phyloP scores from a whole-genome alignment of 192 early-diverging fungal species.

The Gonapodya prolifera region DNA sequence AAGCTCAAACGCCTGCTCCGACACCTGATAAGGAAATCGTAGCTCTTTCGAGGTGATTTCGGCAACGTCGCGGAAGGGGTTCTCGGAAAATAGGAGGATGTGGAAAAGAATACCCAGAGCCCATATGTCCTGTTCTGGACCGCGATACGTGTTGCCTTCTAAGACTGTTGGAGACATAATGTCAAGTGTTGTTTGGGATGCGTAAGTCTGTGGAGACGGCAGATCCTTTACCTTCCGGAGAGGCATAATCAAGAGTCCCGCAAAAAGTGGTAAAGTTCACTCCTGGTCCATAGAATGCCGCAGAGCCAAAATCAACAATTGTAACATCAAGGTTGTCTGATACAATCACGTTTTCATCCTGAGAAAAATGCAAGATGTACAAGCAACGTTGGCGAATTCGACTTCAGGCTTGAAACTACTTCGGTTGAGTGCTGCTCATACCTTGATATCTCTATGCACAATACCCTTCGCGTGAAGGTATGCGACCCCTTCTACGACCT shows the following conservation, averaged over 20 bases:
- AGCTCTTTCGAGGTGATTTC: background rate
- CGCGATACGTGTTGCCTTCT: background rate
- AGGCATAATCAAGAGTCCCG: background rate
- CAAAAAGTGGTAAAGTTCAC: background rate
- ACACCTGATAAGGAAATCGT: background rate
- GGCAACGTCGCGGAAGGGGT: background rate
- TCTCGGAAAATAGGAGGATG: constrained; percentile 31
- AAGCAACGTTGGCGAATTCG: no score
- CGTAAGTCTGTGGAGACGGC: no score
- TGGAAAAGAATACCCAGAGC: constrained; percentile 32
- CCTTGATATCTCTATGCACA: background rate
- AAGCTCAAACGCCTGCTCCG: background rate
- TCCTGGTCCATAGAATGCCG: background rate
- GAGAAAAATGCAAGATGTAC: background rate
- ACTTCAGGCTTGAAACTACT: no score
- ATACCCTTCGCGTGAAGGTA: background rate
- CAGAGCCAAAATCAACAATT: background rate
- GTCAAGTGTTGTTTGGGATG: background rate
- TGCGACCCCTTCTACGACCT: background rate
- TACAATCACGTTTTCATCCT: background rate
- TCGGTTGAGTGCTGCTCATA: no score
- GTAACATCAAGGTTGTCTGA: background rate
- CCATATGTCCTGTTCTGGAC: background rate
- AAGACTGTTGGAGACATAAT: background rate
- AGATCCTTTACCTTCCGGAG: background rate